Conservation (phyloP, 257 asterid species). For the Buddleja alternifolia region DNA sequence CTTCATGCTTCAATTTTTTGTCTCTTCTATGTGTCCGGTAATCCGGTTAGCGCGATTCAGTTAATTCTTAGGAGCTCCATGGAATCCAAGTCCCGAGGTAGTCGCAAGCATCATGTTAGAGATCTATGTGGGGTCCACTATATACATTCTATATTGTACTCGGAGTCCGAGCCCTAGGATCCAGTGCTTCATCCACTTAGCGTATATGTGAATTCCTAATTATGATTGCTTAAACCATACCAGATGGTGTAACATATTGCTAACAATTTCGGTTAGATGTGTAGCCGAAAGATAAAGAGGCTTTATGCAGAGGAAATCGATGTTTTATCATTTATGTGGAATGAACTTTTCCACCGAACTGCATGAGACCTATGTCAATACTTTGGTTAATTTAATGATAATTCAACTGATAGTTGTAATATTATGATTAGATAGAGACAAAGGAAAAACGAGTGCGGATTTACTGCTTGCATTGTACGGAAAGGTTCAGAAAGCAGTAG, state of each 20-base stretch:
- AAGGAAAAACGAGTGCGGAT: constrained; percentile 48
- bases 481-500: constrained; percentile 75
- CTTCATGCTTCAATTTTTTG: constrained; percentile 13
- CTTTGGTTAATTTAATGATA: not conserved
- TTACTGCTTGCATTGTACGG: constrained; percentile 61
- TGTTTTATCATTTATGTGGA: not conserved
- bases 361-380: not conserved
- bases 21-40: not conserved
- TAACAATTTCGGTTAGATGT: not conserved
- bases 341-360: not conserved
- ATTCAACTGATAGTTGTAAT: not conserved
- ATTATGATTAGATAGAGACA: constrained; percentile 43
- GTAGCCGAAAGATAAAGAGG: constrained; percentile 15
- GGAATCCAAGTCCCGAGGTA: no score
- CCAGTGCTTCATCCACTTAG: not conserved
- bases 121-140: no score
- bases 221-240: not conserved
- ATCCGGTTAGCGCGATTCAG: no score
- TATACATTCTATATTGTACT: no score
- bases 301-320: no score
- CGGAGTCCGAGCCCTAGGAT: no score
- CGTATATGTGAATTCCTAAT: not conserved
- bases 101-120: no score
- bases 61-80: no score
- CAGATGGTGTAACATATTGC: not conserved